phyloP scores from a whole-genome alignment of 805 yeast species.

The Schizosaccharomyces lindneri region DNA sequence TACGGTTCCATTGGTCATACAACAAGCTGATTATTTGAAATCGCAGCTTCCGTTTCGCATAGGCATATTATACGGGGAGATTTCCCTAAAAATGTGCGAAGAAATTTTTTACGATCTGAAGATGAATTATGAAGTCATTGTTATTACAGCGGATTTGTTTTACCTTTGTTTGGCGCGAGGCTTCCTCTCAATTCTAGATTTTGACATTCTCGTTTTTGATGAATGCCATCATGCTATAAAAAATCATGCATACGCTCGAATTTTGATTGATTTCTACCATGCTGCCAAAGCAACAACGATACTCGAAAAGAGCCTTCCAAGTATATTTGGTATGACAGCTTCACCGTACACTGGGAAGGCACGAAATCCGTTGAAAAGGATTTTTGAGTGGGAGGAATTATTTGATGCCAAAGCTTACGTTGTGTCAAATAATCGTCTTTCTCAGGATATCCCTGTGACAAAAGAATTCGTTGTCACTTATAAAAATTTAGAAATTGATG shows the following conservation, averaged over 20 bases:
- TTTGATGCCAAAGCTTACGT: not conserved
- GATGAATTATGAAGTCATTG: constrained; percentile 1
- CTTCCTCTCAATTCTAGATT: not conserved
- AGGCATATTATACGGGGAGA: constrained; percentile 1
- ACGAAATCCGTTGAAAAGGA: not conserved
- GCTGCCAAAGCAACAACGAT: not conserved
- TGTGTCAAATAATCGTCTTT: not conserved
- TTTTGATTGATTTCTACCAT: constrained; percentile 3
- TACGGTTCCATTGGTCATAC: constrained; percentile 3
- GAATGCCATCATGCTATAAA: constrained; percentile 6
- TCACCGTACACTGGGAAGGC: constrained; percentile 3
- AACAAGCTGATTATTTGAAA: constrained; percentile 1
- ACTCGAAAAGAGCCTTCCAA: not conserved
- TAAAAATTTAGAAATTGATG: not conserved
- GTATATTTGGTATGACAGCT: constrained; percentile 5
- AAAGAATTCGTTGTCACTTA: not conserved
- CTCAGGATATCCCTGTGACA: not conserved
- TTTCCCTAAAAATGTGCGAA: not conserved
- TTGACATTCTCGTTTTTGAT: constrained; percentile 4
- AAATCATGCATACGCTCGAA: constrained; percentile 2
- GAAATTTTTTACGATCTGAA: not conserved
- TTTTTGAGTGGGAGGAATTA: not conserved
- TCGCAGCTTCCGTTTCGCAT: not conserved
- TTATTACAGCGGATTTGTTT: constrained; percentile 4
- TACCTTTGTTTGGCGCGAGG: constrained; percentile 1